phyloP scores from a whole-genome alignment of 169 alveolate genomes.

The Sarcocystis neurona region DNA sequence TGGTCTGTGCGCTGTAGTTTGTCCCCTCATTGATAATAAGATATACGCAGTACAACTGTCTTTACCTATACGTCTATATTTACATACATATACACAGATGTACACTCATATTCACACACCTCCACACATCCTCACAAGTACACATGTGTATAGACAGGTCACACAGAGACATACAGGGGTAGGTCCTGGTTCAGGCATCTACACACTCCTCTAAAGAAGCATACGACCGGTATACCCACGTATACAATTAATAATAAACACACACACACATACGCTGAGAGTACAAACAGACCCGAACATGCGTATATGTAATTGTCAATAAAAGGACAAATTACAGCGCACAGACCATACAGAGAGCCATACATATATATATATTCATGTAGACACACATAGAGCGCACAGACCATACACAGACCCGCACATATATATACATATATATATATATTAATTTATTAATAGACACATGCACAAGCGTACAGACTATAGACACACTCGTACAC shows the following conservation, averaged over 20 bases:
- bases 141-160: too few relatives aligned
- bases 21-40: neutral
- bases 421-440: neutral
- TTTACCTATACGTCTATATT: neutral
- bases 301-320: too few relatives aligned
- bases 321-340: neutral
- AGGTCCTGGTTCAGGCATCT: too few relatives aligned
- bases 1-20: neutral
- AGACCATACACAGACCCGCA: neutral
- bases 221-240: too few relatives aligned
- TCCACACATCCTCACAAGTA: too few relatives aligned
- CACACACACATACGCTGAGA: neutral
- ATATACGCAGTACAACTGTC: too few relatives aligned
- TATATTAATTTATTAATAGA: neutral
- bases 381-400: neutral
- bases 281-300: neutral
- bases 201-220: too few relatives aligned
- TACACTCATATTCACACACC: too few relatives aligned
- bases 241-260: neutral
- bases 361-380: neutral
- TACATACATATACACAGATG: too few relatives aligned
- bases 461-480: neutral
- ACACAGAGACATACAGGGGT: too few relatives aligned
- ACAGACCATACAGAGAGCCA: neutral
- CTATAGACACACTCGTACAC: too few relatives aligned